Conservation (phyloP, 192 early-diverging fungal genomes). For the Umbelopsis ramanniana region DNA sequence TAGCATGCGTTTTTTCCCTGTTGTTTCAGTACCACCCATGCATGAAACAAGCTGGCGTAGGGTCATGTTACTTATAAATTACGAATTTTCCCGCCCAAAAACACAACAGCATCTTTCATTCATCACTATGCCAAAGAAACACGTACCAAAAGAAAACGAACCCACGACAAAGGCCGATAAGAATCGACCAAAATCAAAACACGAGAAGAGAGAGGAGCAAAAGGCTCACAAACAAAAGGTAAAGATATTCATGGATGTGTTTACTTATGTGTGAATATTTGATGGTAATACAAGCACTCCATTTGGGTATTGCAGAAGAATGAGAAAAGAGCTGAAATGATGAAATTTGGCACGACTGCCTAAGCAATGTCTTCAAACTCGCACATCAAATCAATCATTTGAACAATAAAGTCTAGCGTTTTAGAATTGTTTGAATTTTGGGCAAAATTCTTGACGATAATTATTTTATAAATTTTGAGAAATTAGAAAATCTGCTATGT, state of each 20-base stretch:
- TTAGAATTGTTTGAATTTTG: too few relatives aligned
- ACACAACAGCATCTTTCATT: not conserved
- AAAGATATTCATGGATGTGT: not conserved
- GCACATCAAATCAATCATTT: too few relatives aligned
- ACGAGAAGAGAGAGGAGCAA: slow-evolving; percentile 28
- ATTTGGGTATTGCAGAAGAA: not conserved
- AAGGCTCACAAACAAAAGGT: slow-evolving; percentile 24
- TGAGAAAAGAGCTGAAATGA: not conserved
- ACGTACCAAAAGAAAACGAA: slow-evolving; percentile 22
- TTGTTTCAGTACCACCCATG: not conserved
- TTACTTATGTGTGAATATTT: too few relatives aligned
- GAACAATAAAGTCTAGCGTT: too few relatives aligned
- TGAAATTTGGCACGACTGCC: not conserved
- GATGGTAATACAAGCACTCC: not conserved
- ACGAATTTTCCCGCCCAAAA: not conserved
- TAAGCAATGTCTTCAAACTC: not conserved
- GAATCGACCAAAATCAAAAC: slow-evolving; percentile 31
- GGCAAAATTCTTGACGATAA: not conserved
- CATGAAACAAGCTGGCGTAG: not conserved
- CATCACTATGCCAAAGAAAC: slow-evolving; percentile 9
- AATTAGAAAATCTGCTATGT: slow-evolving; percentile 11
- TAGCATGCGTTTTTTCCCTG: not conserved
- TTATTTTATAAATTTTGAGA: slow-evolving; percentile 11
- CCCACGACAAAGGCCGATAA: slow-evolving; percentile 12
- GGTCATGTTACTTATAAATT: not conserved